A percentile compares a stretch with the other conserved stretches of the same genome.
These are phyloP conservation scores for Colletotrichum musicola DNA, from an alignment of 2,329 filamentous ascomycete genomes.

Conservation along the genomic window DNA sequence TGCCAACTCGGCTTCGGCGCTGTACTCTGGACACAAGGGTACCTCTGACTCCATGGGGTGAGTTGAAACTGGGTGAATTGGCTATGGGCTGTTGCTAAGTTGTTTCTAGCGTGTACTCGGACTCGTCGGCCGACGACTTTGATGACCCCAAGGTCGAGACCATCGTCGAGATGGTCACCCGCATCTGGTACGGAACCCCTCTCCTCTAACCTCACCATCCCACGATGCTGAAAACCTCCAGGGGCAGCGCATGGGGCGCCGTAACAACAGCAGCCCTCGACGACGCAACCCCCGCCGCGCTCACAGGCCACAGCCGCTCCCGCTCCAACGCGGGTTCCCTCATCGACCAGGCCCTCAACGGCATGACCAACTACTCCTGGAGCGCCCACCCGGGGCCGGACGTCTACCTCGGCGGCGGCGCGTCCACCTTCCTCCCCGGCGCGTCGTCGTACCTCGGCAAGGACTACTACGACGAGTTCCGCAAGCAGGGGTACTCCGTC, in stretches of 20 bases:
- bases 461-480: conserved; percentile 84
- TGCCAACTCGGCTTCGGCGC: conserved; percentile 84
- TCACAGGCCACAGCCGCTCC: conserved; percentile 78
- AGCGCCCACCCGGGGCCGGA: conserved; percentile 79
- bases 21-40: conserved; percentile 87
- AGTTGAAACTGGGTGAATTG: conserved; percentile 12
- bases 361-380: conserved; percentile 85
- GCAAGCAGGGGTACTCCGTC: conserved; percentile 78
- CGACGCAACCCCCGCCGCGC: conserved; percentile 84
- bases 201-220: too few relatives aligned
- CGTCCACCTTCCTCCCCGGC: conserved; percentile 81
- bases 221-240: conserved; percentile 32
- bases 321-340: conserved; percentile 78
- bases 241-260: conserved; percentile 69
- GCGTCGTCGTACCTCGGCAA: conserved; percentile 74
- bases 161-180: conserved; percentile 83
- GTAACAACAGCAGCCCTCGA: conserved; percentile 84
- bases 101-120: conserved; percentile 72
- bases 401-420: conserved; percentile 85
- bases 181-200: conserved; percentile 73
- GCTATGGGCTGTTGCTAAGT: conserved; percentile 9
- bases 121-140: conserved; percentile 78
- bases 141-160: conserved; percentile 91
- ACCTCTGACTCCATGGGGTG: conserved; percentile 84
- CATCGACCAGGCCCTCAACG: conserved; percentile 81